A percentile compares a stretch with the other conserved stretches of the same genome.
phyloP scores from a whole-genome alignment of 2,329 filamentous ascomycete species.

The Paraphoma chrysanthemicola region DNA sequence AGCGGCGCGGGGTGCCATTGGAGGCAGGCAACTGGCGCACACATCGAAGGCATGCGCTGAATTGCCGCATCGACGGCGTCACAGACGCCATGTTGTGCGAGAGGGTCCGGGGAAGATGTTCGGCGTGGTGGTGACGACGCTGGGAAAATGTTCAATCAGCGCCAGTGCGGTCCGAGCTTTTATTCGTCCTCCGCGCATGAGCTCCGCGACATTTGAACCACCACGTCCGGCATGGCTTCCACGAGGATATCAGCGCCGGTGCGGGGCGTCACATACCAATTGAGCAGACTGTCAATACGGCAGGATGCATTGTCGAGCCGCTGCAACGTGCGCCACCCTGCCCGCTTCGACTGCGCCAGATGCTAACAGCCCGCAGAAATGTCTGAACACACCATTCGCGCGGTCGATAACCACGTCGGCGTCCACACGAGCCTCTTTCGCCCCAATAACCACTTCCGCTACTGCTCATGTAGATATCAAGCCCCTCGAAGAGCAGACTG shows the following conservation, averaged over 20 bases:
- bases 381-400: conserved; percentile 28
- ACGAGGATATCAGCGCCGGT: conserved; percentile 47
- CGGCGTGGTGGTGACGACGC: conserved; percentile 12
- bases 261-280: conserved; percentile 41
- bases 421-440: conserved; percentile 64
- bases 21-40: conserved; percentile 40
- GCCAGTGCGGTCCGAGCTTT: conserved; percentile 7
- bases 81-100: conserved; percentile 40
- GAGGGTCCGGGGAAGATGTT: conserved; percentile 6
- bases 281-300: conserved; percentile 36
- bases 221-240: conserved; percentile 49
- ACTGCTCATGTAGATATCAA: conserved; percentile 46
- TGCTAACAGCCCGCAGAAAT: conserved; percentile 34
- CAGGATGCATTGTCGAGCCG: conserved; percentile 52
- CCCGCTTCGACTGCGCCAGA: conserved; percentile 43
- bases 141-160: conserved; percentile 26
- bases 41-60: conserved; percentile 44
- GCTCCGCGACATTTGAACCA: conserved; percentile 21
- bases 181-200: conserved; percentile 1
- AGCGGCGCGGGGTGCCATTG: conserved; percentile 44
- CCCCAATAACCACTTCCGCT: conserved; percentile 51
- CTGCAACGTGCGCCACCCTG: conserved; percentile 55
- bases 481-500: conserved; percentile 55
- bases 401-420: conserved; percentile 51
- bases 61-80: conserved; percentile 41